Conservation (phyloP, 768 basidiomycete genomes). For the Rhodosporidiobolus sp. region DNA sequence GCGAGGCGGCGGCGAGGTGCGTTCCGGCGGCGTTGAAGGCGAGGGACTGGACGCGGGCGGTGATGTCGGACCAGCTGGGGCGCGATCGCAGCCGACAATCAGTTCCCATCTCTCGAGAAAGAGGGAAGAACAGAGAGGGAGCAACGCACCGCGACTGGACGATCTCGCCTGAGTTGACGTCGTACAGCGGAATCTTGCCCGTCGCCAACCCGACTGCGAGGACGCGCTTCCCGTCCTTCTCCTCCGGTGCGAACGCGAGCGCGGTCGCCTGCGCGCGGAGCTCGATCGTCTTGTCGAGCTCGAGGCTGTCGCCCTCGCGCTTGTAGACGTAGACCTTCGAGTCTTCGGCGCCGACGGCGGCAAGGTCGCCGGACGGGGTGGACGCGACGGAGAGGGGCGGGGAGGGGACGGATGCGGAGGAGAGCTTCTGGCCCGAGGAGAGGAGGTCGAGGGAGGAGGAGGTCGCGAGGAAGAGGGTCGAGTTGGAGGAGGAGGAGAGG, state of each 20-base stretch:
- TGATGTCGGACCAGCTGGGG: slow-evolving; percentile 13
- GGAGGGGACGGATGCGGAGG: slow-evolving; percentile 8
- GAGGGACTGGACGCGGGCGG: slow-evolving; percentile 22
- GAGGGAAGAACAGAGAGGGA: neutral
- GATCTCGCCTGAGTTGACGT: slow-evolving; percentile 5
- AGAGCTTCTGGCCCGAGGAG: slow-evolving; percentile 60
- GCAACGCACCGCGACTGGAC: slow-evolving; percentile 8
- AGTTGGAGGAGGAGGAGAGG: neutral
- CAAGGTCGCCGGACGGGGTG: slow-evolving; percentile 6
- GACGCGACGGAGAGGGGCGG: slow-evolving; percentile 52
- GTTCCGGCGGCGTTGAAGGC: slow-evolving; percentile 14
- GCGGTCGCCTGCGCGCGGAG: slow-evolving; percentile 64
- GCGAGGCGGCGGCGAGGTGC: slow-evolving; percentile 20
- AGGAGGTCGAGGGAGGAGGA: slow-evolving; percentile 5
- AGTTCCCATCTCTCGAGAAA: neutral
- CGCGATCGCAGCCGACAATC: neutral
- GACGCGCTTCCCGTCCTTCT: slow-evolving; percentile 49
- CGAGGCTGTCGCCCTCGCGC: slow-evolving; percentile 67
- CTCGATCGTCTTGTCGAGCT: slow-evolving; percentile 60
- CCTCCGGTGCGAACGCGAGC: slow-evolving; percentile 75
- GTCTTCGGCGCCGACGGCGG: slow-evolving; percentile 55
- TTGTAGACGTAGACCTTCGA: slow-evolving; percentile 68
- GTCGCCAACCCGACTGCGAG: slow-evolving; percentile 65
- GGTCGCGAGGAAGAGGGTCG: slow-evolving; percentile 53
- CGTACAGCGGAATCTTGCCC: slow-evolving; percentile 33